Evolutionary conservation across 768 basidiomycete genomes (phyloP).

Genomic region (Suillus fuscotomentosus): DNA sequence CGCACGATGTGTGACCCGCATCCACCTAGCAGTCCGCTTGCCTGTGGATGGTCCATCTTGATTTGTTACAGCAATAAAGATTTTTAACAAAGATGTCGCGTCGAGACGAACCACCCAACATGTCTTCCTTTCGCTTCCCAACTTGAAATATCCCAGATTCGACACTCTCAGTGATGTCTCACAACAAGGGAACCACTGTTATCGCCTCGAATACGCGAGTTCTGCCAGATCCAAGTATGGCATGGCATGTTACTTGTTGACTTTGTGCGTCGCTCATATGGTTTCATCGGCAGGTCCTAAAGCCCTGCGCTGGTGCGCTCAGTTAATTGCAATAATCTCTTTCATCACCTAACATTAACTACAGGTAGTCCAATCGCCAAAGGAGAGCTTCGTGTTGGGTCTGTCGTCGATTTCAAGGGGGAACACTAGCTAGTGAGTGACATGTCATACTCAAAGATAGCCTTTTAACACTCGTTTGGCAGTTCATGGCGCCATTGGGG

Average conservation of each 20-base stretch:
- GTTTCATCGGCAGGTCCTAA: slow-evolving; percentile 52
- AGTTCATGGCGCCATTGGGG: slow-evolving; percentile 93
- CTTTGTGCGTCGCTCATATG: slow-evolving; percentile 20
- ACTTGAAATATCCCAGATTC: slow-evolving; percentile 16
- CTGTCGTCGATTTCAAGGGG: slow-evolving; percentile 73
- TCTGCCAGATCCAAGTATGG: slow-evolving; percentile 59
- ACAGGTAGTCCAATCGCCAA: slow-evolving; percentile 72
- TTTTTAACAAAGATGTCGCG: slow-evolving; percentile 18
- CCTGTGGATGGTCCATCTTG: too few relatives aligned
- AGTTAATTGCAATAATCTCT: neutral
- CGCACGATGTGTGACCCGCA: too few relatives aligned
- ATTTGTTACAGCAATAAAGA: too few relatives aligned
- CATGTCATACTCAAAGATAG: slow-evolving; percentile 1
- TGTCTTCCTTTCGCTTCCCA: slow-evolving; percentile 29
- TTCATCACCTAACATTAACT: slow-evolving; percentile 11
- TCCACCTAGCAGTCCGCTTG: too few relatives aligned
- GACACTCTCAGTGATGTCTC: slow-evolving; percentile 29
- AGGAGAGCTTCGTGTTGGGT: slow-evolving; percentile 70
- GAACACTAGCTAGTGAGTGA: slow-evolving; percentile 60
- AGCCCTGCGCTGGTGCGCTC: slow-evolving; percentile 67
- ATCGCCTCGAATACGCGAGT: slow-evolving; percentile 76
- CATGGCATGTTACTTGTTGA: slow-evolving; percentile 18
- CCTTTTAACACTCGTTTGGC: neutral
- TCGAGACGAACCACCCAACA: slow-evolving; percentile 38
- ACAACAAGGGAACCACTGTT: slow-evolving; percentile 43